Evolutionary conservation across 768 basidiomycete genomes (phyloP), one percentile per base, ranked within the genome.

Genomic region (Leccinum barrowsii): DNA sequence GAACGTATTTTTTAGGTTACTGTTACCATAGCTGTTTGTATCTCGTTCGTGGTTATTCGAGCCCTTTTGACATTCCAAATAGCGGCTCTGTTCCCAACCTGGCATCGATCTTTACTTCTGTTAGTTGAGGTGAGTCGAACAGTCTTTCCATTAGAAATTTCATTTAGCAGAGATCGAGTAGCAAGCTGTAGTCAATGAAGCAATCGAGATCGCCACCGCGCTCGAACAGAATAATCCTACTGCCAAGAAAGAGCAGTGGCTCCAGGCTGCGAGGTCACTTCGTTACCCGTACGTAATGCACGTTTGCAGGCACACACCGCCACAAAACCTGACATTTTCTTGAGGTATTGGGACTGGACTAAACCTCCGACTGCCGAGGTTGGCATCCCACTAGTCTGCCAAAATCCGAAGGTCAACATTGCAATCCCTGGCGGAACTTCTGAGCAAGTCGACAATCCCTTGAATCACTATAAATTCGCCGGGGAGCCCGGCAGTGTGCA

Each of bases 11-110:
- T 26, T 54, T 13, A 66, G 65, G 65, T 1, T 66, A 67, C 48
- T 66, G 65, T 52, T 65, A 61, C 34, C 65, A 66, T 40, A 47
- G n/a, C 21, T 57, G 65, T 66, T 17, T 12, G 66, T 56, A 10
- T 10, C 22, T 28, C 2, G 12, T 5, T n/a, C 15, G 3, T 1
- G 1, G 1, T 5, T 4, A 21, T 50, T 21, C 1, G 15, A 53
- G 5, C 5, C 6, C 11, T 7, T 7, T 22, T 67, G 42, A 67
- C 28, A 49, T 32, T 28, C 19, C 15, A n/a, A 40, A 53, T 24
- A 66, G 65, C 65, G 47, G 56, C 66, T 30, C 22, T 66, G n/a
- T 66, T 66, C 48, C 65, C 65, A 22, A 47, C 65, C 15, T 66
- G 65, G 65, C 65, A 66, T 12, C 62, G 65, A 47, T 47, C 60